Percentiles rank a stretch among this genome's conserved stretches.
These are phyloP conservation scores for Paraconiothyrium sp. DNA, from an alignment of 2,329 filamentous ascomycete species.

Conservation along the genomic window DNA sequence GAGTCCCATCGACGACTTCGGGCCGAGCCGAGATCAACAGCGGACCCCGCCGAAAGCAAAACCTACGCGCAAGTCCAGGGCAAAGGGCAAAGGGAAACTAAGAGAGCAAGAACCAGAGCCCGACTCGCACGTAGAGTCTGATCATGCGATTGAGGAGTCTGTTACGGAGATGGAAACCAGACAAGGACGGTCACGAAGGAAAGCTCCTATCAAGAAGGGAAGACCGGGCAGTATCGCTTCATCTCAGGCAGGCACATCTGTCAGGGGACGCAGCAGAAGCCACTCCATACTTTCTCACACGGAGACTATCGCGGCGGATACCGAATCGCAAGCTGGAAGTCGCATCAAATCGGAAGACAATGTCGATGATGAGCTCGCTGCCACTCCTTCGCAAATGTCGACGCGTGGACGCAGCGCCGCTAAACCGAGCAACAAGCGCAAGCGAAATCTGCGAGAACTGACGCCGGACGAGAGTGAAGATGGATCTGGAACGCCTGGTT, in stretches of 20 bases:
- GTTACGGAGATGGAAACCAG: slow-evolving; percentile 38
- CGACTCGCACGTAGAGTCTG: slow-evolving; percentile 14
- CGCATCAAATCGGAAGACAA: slow-evolving; percentile 58
- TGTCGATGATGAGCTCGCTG: slow-evolving; percentile 47
- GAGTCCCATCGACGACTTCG: slow-evolving; percentile 41
- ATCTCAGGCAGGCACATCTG: slow-evolving; percentile 56
- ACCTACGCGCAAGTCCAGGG: slow-evolving; percentile 34
- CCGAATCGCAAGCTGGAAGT: slow-evolving; percentile 49
- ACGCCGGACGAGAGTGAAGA: slow-evolving; percentile 46
- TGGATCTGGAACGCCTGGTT: slow-evolving; percentile 36
- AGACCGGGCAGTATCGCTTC: slow-evolving; percentile 56
- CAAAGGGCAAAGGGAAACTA: slow-evolving; percentile 39
- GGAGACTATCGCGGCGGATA: slow-evolving; percentile 53
- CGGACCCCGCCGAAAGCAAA: slow-evolving; percentile 34
- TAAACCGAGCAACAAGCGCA: slow-evolving; percentile 51
- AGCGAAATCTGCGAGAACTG: slow-evolving; percentile 48
- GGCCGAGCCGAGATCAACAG: slow-evolving; percentile 26
- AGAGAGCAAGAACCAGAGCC: slow-evolving; percentile 33
- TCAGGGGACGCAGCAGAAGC: slow-evolving; percentile 57
- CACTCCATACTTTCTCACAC: slow-evolving; percentile 59
- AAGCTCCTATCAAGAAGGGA: slow-evolving; percentile 37
- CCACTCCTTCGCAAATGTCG: slow-evolving; percentile 42
- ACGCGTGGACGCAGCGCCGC: slow-evolving; percentile 41
- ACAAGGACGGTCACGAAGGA: slow-evolving; percentile 43
- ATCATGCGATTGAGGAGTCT: slow-evolving; percentile 30